Conservation (phyloP, 1,284 basidiomycete genomes). For the Xanthoconium separans region DNA sequence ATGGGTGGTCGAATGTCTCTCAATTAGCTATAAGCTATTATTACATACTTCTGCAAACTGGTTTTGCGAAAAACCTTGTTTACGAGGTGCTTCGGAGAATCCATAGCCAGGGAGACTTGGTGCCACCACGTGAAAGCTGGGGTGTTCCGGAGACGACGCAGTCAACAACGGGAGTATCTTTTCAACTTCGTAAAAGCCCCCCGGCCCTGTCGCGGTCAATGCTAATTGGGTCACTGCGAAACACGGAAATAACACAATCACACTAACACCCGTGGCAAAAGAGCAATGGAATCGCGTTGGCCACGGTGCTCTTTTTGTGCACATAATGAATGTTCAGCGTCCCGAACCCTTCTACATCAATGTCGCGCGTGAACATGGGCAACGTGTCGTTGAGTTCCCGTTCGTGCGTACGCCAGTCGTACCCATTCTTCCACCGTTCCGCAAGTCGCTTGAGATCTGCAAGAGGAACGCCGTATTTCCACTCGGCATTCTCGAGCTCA, state of each 20-base stretch:
- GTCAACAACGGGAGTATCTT: slow-evolving; percentile 53
- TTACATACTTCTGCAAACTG: slow-evolving; percentile 42
- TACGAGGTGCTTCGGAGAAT: slow-evolving; percentile 44
- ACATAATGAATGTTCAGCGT: slow-evolving; percentile 42
- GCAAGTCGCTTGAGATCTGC: slow-evolving; percentile 38
- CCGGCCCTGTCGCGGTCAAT: slow-evolving; percentile 47
- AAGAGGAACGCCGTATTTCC: slow-evolving; percentile 43
- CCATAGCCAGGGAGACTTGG: slow-evolving; percentile 52
- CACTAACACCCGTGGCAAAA: slow-evolving; percentile 47
- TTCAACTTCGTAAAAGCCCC: slow-evolving; percentile 53
- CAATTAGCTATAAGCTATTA: background rate
- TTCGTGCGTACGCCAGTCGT: slow-evolving; percentile 44
- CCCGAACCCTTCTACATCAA: slow-evolving; percentile 38
- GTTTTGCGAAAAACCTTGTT: slow-evolving; percentile 33
- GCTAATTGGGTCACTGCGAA: background rate
- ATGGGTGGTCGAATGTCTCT: background rate
- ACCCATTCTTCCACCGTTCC: slow-evolving; percentile 38
- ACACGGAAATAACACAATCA: background rate
- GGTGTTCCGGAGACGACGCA: slow-evolving; percentile 39
- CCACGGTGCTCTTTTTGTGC: slow-evolving; percentile 36
- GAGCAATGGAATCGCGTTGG: slow-evolving; percentile 42
- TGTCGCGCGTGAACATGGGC: slow-evolving; percentile 42
- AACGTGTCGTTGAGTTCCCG: slow-evolving; percentile 37
- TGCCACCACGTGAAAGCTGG: slow-evolving; percentile 58
- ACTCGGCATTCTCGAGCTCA: slow-evolving; percentile 38